Percentiles rank a stretch among this genome's conserved stretches.
phyloP scores from a whole-genome alignment of 371 early-diverging fungal genomes.

The Mucor saturninus region DNA sequence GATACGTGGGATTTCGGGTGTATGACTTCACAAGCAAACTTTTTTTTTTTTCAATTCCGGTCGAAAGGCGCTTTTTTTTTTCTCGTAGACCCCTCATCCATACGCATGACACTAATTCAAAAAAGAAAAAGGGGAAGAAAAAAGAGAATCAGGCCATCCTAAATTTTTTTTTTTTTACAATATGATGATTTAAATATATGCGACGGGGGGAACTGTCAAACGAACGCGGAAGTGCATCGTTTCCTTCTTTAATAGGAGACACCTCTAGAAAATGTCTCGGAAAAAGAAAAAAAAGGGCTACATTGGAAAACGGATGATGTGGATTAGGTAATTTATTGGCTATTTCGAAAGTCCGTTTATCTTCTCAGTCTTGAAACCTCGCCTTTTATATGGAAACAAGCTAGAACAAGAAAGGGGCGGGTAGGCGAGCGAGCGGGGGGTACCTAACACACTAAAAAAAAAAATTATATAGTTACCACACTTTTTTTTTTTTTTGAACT shows the following conservation, averaged over 20 bases:
- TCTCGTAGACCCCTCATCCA: too few relatives aligned
- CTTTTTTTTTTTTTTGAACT: background rate
- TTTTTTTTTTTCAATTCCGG: too few relatives aligned
- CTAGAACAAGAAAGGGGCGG: conserved; percentile 1
- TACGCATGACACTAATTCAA: too few relatives aligned
- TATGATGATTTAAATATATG: background rate
- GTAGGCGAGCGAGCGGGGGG: background rate
- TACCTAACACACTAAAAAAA: background rate
- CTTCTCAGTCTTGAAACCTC: conserved; percentile 16
- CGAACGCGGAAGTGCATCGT: too few relatives aligned
- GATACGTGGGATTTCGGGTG: background rate
- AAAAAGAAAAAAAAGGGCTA: background rate
- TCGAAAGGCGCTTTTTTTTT: too few relatives aligned
- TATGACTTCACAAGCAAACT: too few relatives aligned
- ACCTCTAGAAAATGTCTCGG: background rate
- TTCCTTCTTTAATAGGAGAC: too few relatives aligned
- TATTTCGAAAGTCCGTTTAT: conserved; percentile 3
- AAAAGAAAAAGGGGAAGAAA: too few relatives aligned
- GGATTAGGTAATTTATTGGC: background rate
- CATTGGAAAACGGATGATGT: background rate
- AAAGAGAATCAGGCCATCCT: background rate
- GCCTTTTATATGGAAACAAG: conserved; percentile 11
- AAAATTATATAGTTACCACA: background rate
- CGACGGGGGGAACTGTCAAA: too few relatives aligned
- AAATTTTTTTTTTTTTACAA: conserved; percentile 1